Evolutionary conservation across 352 stramenopile genomes (phyloP), one percentile per base, ranked within the genome.

Genomic region (Globisporangium paddicum): DNA sequence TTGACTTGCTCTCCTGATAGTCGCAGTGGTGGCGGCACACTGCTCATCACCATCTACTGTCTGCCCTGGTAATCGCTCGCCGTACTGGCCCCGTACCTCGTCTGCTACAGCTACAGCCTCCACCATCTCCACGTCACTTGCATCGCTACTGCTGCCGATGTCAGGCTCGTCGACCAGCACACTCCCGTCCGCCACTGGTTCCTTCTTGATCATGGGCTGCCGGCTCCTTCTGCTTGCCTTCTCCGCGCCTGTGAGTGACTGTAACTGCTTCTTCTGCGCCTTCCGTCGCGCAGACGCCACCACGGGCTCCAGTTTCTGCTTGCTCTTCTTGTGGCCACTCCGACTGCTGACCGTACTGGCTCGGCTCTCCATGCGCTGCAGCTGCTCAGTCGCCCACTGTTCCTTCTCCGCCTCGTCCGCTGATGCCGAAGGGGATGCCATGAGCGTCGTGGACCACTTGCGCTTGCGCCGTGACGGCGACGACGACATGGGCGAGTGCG

Each of bases 391-490:
- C 37, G 46, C 25, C 52, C 60, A 35, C 46, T 30, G 57, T 19
- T 61, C 55, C 26, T 30, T 37, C 14, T 59, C 42, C 14, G 54
- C 44, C 5, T 54, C 42, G 30, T 35, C 32, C 63, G 51, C 1
- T 5, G 47, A 54, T 13, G n/a, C 28, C 9, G 28, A 54, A 9
- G 53, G 42, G 28, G 62, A 58, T 47, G 16, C 44, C 25, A 82
- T 62, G 13, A 91, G 66, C 13, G 82, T 91, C 16, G 82, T 91
- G 13, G 77, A 77, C 82, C 82, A 91, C 59, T 89, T 89, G 34
- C 83, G 79, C 54, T 88, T 86, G n/a, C 76, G 71, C 11, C 77
- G 54, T 3, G 42, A 30, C 14, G 51, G 28, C 28, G 28, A 54
- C 3, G 60, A 55, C 14, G 56, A 57, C 46, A 52, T 52, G 19